Percentiles rank a stretch among this genome's conserved stretches.
Evolutionary conservation across 345 rosid species (phyloP).

Genomic region (Citrus unshiu): DNA sequence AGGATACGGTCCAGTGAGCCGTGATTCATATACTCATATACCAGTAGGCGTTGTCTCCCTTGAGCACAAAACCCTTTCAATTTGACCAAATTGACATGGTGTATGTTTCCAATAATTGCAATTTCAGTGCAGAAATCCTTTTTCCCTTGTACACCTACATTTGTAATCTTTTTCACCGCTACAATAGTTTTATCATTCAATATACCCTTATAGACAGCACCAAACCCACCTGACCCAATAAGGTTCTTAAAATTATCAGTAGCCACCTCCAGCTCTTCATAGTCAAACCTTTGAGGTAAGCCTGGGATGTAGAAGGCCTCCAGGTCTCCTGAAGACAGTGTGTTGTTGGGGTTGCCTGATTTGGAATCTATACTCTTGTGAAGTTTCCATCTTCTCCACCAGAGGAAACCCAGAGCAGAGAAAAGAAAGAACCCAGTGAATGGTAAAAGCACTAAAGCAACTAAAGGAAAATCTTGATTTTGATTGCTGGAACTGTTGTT

Average conservation of each 20-base stretch:
- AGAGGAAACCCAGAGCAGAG: constrained; percentile 40
- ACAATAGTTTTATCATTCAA: constrained; percentile 45
- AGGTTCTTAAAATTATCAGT: constrained; percentile 56
- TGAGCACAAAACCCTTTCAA: constrained; percentile 74
- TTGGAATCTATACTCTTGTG: constrained; percentile 28
- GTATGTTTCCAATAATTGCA: constrained; percentile 65
- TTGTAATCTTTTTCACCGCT: constrained; percentile 70
- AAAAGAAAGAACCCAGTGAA: constrained; percentile 44
- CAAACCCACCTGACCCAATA: constrained; percentile 83
- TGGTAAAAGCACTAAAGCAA: constrained; percentile 66
- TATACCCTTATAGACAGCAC: constrained; percentile 60
- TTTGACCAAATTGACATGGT: constrained; percentile 75
- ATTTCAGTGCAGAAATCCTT: constrained; percentile 76
- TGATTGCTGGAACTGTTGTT: constrained; percentile 13
- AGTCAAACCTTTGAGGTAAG: constrained; percentile 60
- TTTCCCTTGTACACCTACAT: constrained; percentile 61
- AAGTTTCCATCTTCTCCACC: constrained; percentile 52
- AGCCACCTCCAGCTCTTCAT: constrained; percentile 55
- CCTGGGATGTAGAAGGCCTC: constrained; percentile 73
- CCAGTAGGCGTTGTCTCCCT: constrained; percentile 58
- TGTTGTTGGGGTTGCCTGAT: constrained; percentile 21
- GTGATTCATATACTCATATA: constrained; percentile 70
- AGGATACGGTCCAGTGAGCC: constrained; percentile 65
- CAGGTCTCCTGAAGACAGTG: constrained; percentile 55
- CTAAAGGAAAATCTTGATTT: constrained; percentile 40